These are phyloP conservation scores for Gastrolobium bilobum DNA, from an alignment of 306 rosid genomes.

Conservation along the genomic window DNA sequence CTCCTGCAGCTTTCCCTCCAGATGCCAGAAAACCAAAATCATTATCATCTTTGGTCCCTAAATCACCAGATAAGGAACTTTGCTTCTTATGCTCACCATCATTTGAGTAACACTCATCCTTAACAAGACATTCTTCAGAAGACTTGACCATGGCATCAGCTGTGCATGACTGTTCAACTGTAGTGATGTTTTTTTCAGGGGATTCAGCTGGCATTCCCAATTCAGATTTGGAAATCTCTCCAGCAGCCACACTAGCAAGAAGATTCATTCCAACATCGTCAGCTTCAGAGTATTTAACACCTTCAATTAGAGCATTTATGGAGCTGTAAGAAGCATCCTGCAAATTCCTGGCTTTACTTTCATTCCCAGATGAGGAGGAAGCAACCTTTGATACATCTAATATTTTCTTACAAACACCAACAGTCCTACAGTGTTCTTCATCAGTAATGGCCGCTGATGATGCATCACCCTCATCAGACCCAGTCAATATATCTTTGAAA, in stretches of 20 bases:
- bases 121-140: slow-evolving; percentile 54
- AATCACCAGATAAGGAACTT: slow-evolving; percentile 39
- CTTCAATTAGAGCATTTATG: slow-evolving; percentile 82
- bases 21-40: slow-evolving; percentile 41
- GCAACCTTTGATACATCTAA: slow-evolving; percentile 59
- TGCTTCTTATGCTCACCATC: slow-evolving; percentile 48
- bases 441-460: slow-evolving; percentile 56
- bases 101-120: slow-evolving; percentile 47
- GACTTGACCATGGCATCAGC: slow-evolving; percentile 57
- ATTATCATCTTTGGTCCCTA: slow-evolving; percentile 51
- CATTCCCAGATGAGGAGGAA: slow-evolving; percentile 63
- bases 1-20: slow-evolving; percentile 53
- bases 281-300: slow-evolving; percentile 81
- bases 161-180: slow-evolving; percentile 59
- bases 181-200: slow-evolving; percentile 60
- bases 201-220: slow-evolving; percentile 66
- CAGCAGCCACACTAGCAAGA: slow-evolving; percentile 95
- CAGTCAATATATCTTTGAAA: slow-evolving; percentile 64
- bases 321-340: slow-evolving; percentile 79
- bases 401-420: slow-evolving; percentile 56
- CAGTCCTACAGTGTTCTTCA: slow-evolving; percentile 58
- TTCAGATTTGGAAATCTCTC: slow-evolving; percentile 73
- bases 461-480: slow-evolving; percentile 70
- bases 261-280: slow-evolving; percentile 93
- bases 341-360: slow-evolving; percentile 58